Evolutionary conservation across 148 eudicot species (phyloP).

Genomic region (Vaccinium vitisidaea): DNA sequence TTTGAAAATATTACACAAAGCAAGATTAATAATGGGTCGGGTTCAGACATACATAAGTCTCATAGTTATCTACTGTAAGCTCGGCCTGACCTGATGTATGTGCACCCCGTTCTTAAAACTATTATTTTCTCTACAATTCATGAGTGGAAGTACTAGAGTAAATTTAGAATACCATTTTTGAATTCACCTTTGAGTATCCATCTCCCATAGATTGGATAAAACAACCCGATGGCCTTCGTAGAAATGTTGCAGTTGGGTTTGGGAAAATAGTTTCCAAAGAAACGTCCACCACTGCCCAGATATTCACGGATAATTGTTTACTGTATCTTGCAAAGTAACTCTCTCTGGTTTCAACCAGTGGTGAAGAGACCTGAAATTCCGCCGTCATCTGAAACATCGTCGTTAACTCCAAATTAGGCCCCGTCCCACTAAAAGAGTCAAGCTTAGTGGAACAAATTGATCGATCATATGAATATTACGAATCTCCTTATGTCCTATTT

Average conservation of each 20-base stretch:
- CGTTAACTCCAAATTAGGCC: not conserved
- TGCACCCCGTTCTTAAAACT: too few relatives aligned
- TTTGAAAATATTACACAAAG: too few relatives aligned
- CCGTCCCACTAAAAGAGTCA: too few relatives aligned
- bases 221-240: slow-evolving; percentile 65
- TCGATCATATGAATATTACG: too few relatives aligned
- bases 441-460: too few relatives aligned
- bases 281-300: slow-evolving; percentile 56
- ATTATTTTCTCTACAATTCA: not conserved
- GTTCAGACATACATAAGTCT: too few relatives aligned
- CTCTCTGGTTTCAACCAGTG: slow-evolving; percentile 43
- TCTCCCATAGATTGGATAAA: slow-evolving; percentile 44
- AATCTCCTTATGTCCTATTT: not conserved
- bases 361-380: slow-evolving; percentile 54
- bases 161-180: not conserved
- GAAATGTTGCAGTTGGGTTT: slow-evolving; percentile 29
- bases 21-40: too few relatives aligned
- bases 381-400: slow-evolving; percentile 38
- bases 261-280: slow-evolving; percentile 53
- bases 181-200: slow-evolving; percentile 35
- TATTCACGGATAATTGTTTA: slow-evolving; percentile 27
- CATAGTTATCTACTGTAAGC: too few relatives aligned
- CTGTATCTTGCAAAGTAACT: slow-evolving; percentile 52
- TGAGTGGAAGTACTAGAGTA: not conserved
- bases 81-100: too few relatives aligned